phyloP scores from a whole-genome alignment of 2,329 filamentous ascomycete species.

The Cryphonectria radicalis region DNA sequence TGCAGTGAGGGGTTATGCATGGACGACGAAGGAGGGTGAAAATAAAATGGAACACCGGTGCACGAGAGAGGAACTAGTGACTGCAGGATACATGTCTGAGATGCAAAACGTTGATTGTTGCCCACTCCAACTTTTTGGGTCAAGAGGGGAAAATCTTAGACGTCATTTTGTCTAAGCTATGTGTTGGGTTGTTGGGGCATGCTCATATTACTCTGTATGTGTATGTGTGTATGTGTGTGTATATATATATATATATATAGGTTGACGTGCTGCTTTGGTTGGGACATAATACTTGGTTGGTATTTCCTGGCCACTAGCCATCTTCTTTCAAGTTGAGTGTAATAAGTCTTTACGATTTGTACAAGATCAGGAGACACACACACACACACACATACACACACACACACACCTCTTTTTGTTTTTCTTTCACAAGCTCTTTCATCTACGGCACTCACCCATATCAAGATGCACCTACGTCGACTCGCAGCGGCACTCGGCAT shows the following conservation, averaged over 20 bases:
- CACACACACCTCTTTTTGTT: not conserved
- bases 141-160: not conserved
- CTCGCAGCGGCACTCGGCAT: not conserved
- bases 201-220: not conserved
- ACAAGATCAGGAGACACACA: not conserved
- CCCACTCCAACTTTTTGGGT: not conserved
- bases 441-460: not conserved
- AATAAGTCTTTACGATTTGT: not conserved
- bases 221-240: not conserved
- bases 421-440: not conserved
- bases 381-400: not conserved
- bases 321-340: not conserved
- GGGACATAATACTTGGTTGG: not conserved
- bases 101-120: not conserved
- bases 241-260: not conserved
- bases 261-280: not conserved
- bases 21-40: not conserved
- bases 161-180: not conserved
- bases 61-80: not conserved
- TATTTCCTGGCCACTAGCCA: not conserved
- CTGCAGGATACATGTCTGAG: not conserved
- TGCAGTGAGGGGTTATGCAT: not conserved
- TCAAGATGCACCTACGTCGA: constrained; percentile 7
- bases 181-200: not conserved
- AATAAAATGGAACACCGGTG: not conserved